Conservation (phyloP, 345 rosid genomes). For the Cardamine chenopodiifolia region DNA sequence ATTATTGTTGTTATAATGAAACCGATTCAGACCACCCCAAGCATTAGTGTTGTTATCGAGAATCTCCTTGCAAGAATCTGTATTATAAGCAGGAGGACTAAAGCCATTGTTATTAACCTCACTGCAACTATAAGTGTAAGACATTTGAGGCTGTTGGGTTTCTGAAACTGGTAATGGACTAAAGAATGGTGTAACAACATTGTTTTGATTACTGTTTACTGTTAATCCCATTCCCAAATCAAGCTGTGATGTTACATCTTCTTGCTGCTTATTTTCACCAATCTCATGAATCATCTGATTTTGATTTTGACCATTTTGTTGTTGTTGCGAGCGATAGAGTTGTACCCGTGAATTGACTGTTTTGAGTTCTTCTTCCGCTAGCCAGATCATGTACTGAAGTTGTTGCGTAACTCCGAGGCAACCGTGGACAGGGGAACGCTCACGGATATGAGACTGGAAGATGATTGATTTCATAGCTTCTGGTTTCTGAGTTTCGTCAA, state of each 20-base stretch:
- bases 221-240: conserved; percentile 83
- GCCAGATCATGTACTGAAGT: conserved; percentile 52
- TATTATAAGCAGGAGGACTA: conserved; percentile 36
- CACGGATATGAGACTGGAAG: conserved; percentile 69
- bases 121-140: conserved; percentile 49
- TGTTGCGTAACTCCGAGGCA: conserved; percentile 63
- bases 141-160: conserved; percentile 51
- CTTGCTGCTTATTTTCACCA: conserved; percentile 29
- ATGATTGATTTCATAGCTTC: conserved; percentile 89
- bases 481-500: conserved; percentile 52
- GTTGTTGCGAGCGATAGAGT: conserved; percentile 55
- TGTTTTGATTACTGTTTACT: conserved; percentile 26
- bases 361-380: conserved; percentile 64
- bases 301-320: conserved; percentile 19
- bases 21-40: conserved; percentile 32
- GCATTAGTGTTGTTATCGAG: background rate
- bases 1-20: conserved; percentile 35
- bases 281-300: conserved; percentile 29
- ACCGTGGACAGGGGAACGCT: conserved; percentile 76
- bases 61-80: conserved; percentile 53
- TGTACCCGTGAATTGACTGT: conserved; percentile 62
- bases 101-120: conserved; percentile 32
- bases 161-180: no score
- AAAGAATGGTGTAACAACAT: background rate
- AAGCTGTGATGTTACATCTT: conserved; percentile 64